Evolutionary conservation across 805 yeast genomes (phyloP), one percentile per base, ranked within the genome.

Genomic region (Starmerella bombicola): DNA sequence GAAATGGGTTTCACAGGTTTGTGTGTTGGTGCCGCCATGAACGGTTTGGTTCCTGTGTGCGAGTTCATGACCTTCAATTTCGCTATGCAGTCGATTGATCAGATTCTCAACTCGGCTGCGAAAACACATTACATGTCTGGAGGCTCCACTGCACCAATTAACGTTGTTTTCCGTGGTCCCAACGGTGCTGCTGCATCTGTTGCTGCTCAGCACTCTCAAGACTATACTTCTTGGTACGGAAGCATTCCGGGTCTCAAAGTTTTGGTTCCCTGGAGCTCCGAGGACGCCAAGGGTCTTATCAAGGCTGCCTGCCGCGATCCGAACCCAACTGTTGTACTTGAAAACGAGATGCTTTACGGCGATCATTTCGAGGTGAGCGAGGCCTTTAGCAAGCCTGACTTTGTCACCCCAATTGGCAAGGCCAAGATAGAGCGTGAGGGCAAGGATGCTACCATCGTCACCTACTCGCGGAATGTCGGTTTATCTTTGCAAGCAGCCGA

Each of bases 121-220:
- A 91, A 88, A 73, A 91, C 98, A 37, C 84, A 77, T 66, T 91
- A 91, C 71, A 91, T 91, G 99, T 83, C 95, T 50, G 99, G 99
- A 64, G 99, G 99, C 71, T 81, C 78, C 49, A 95, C 86, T 67
- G 43, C 40, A 29, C 88, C 88, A 49, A 86, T 96, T 72, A 86
- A 83, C 67, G 83, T 88, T 60, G 86, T 94, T 41, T 91, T 91
- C 73, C 80, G 99, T 69, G 99, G 99, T 58, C 97, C 99, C 48
- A 91, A 91, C 66, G 99, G 98, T 67, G 95, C 98, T 37, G 95
- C 98, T 54, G 96, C 96, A 37, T 97, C 97, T 75, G 98, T 91
- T 55, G 99, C 76, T 56, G 99, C 99, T 45, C 99, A 91, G 69
- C 99, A 91, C 69, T 91, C 98, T 21, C 99, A 91, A 69, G 93